phyloP scores from a whole-genome alignment of 192 early-diverging fungal genomes.

The Thamnidium elegans region DNA sequence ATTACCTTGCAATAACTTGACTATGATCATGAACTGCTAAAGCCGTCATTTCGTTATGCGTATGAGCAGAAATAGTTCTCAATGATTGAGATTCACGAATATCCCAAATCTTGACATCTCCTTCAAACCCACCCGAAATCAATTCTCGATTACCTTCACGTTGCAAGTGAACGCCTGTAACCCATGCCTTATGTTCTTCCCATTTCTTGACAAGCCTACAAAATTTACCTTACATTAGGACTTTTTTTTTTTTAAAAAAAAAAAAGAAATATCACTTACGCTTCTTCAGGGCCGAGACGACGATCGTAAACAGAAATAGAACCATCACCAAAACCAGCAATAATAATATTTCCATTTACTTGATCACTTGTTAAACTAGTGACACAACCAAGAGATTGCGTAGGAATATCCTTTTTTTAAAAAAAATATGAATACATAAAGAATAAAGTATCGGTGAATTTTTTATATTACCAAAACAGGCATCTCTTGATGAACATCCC shows the following conservation, averaged over 20 bases:
- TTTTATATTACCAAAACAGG: conserved; percentile 56
- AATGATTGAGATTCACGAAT: conserved; percentile 45
- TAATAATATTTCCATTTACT: conserved; percentile 57
- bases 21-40: conserved; percentile 61
- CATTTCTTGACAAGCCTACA: conserved; percentile 52
- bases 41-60: conserved; percentile 47
- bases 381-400: conserved; percentile 50
- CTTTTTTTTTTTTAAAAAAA: not conserved
- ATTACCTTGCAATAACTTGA: conserved; percentile 57
- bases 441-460: not conserved
- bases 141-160: conserved; percentile 55
- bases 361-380: conserved; percentile 66
- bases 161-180: conserved; percentile 57
- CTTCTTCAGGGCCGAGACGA: conserved; percentile 49
- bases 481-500: conserved; percentile 79
- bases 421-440: conserved; percentile 12
- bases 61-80: conserved; percentile 40
- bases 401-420: conserved; percentile 52
- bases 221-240: not conserved
- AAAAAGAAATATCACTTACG: conserved; percentile 36
- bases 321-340: conserved; percentile 76
- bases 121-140: conserved; percentile 61
- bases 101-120: conserved; percentile 64
- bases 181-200: conserved; percentile 60
- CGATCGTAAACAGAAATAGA: conserved; percentile 69